Evolutionary conservation across 192 early-diverging fungal genomes (phyloP).

Genomic region (Coemansia biformis): DNA sequence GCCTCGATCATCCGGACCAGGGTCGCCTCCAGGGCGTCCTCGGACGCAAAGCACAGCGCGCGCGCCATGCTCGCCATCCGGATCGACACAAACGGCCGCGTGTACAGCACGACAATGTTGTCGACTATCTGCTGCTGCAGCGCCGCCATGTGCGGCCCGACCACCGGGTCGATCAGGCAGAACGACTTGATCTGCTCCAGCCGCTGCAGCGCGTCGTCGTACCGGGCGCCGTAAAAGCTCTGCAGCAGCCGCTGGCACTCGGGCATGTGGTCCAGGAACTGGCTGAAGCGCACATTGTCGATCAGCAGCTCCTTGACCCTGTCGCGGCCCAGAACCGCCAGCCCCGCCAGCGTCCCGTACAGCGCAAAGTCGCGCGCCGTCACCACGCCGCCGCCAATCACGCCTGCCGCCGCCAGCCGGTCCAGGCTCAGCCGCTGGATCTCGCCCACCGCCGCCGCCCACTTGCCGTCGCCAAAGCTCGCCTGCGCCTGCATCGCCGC

Average conservation of each 20-base stretch:
- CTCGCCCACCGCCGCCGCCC: constrained; percentile 12
- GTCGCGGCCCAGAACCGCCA: constrained; percentile 26
- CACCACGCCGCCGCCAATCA: constrained; percentile 14
- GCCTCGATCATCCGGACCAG: constrained; percentile 31
- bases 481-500: constrained; percentile 25
- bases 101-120: constrained; percentile 38
- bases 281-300: constrained; percentile 23
- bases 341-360: constrained; percentile 37
- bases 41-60: constrained; percentile 24
- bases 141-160: constrained; percentile 16
- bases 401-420: neutral
- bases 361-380: constrained; percentile 34
- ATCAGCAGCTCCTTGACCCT: constrained; percentile 18
- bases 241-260: constrained; percentile 34
- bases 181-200: constrained; percentile 27
- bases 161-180: constrained; percentile 25
- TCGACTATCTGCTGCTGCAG: constrained; percentile 18
- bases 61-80: constrained; percentile 29
- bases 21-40: constrained; percentile 16
- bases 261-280: constrained; percentile 40
- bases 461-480: constrained; percentile 26
- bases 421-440: constrained; percentile 11
- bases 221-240: constrained; percentile 22
- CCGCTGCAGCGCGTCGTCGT: constrained; percentile 20
- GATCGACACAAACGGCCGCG: constrained; percentile 33